Evolutionary conservation across 768 basidiomycete genomes (phyloP).

Genomic region (Mrakia hoshinonis): DNA sequence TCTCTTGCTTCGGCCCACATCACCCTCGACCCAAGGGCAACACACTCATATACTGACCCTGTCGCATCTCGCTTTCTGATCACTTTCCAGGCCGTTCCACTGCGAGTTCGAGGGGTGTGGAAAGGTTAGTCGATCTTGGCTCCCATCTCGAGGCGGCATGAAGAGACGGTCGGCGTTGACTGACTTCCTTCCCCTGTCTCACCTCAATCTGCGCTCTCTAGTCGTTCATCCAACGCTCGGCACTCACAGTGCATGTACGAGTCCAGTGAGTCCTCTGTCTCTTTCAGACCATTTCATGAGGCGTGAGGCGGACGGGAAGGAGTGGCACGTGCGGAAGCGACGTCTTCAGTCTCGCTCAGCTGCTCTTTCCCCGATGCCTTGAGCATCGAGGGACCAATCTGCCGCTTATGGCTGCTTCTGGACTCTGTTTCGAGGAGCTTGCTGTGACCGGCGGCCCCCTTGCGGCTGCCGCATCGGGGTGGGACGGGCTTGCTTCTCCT

Average conservation of each 20-base stretch:
- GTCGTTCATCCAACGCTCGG: constrained; percentile 37
- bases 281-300: background rate
- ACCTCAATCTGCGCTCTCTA: no score
- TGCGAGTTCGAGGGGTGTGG: constrained; percentile 35
- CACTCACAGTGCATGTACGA: constrained; percentile 40
- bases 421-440: constrained; percentile 26
- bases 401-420: no score
- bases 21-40: background rate
- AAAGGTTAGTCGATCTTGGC: no score
- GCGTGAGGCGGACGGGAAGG: no score
- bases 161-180: no score
- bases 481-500: background rate
- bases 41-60: background rate
- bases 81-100: constrained; percentile 34
- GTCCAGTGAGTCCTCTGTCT: constrained; percentile 34
- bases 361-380: no score
- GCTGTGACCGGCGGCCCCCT: background rate
- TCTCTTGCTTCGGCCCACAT: background rate
- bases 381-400: no score
- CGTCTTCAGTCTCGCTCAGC: no score
- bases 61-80: background rate
- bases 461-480: background rate
- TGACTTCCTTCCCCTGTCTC: no score
- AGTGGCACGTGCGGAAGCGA: no score
- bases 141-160: no score